phyloP scores from a whole-genome alignment of 768 basidiomycete species.

The Xanthoconium stramineum region DNA sequence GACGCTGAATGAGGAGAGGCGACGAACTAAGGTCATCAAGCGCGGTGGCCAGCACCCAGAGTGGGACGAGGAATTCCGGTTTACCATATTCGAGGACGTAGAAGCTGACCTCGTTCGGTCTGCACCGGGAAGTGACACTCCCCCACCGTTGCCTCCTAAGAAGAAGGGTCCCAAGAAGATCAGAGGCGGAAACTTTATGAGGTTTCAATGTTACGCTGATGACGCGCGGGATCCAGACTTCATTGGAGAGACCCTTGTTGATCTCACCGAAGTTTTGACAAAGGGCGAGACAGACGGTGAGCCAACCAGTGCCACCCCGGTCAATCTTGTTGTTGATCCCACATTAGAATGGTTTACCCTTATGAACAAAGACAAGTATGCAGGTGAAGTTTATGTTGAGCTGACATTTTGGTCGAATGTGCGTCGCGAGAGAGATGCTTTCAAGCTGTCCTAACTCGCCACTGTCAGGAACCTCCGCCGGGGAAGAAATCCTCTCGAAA shows the following conservation, averaged over 20 bases:
- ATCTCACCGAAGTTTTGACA: constrained; percentile 85
- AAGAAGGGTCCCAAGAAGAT: constrained; percentile 49
- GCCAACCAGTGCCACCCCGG: constrained; percentile 24
- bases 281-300: constrained; percentile 96
- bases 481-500: constrained; percentile 59
- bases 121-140: constrained; percentile 41
- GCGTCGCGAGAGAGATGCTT: constrained; percentile 23
- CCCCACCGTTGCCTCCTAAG: constrained; percentile 73
- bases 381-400: constrained; percentile 94
- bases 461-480: constrained; percentile 70
- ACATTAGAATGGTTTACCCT: constrained; percentile 89
- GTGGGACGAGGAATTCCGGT: constrained; percentile 98
- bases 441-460: constrained; percentile 3
- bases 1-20: constrained; percentile 74
- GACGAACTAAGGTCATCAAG: constrained; percentile 89
- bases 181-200: constrained; percentile 73
- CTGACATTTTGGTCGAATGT: constrained; percentile 97
- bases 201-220: constrained; percentile 88
- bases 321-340: constrained; percentile 16
- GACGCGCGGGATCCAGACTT: constrained; percentile 93
- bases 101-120: constrained; percentile 49
- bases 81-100: constrained; percentile 78
- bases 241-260: constrained; percentile 87
- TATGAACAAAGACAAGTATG: constrained; percentile 86
- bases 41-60: constrained; percentile 97